Evolutionary conservation across 805 yeast species (phyloP), one percentile per base, ranked within the genome.

Genomic region (Suhomyces faveliae): DNA sequence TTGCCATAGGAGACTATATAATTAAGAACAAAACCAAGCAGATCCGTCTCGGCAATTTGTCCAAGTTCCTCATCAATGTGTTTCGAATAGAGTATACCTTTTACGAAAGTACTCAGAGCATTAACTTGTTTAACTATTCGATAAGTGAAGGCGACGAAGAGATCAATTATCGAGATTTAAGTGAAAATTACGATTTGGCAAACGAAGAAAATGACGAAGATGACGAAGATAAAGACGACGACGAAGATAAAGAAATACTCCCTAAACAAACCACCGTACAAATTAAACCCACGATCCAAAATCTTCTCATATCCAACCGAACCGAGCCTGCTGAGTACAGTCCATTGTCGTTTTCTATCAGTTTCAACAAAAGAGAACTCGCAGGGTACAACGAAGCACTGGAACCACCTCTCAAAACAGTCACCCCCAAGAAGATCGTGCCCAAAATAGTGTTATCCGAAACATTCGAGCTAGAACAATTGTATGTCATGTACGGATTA

Each of bases 101-200:
- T 45, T 79, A 65, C 56, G 72, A 65, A 49, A 71, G 81, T 10
- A 78, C 84, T 1, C 77, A 78, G 35, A 66, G 76, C 1, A 73
- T 80, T 35, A 80, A 76, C 54, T 55, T 68, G 11, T 68, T 71
- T 50, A 76, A 77, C 54, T 80, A 78, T 56, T 55, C 68, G 20
- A 72, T 79, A 23, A 56, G 62, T 11, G 68, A 63, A 20, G 56
- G 52, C 13, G 74, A 68, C 30, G 58, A 57, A 25, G 72, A 66
- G 9, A 64, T 59, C 30, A 73, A 74, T n/a, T 77, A 76, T 52
- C 72, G 71, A 50, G 84, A 79, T 54, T 60, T 73, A 45, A 57
- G 60, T 15, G 76, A 70, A 6, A 58, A 58, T 42, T 71, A 70
- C 51, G 70, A 71, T 48, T 58, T 71, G 38, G 61, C 61, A 3